Evolutionary conservation across 1,139 yeast genomes (phyloP).

Genomic region (Pichia cactophila): DNA sequence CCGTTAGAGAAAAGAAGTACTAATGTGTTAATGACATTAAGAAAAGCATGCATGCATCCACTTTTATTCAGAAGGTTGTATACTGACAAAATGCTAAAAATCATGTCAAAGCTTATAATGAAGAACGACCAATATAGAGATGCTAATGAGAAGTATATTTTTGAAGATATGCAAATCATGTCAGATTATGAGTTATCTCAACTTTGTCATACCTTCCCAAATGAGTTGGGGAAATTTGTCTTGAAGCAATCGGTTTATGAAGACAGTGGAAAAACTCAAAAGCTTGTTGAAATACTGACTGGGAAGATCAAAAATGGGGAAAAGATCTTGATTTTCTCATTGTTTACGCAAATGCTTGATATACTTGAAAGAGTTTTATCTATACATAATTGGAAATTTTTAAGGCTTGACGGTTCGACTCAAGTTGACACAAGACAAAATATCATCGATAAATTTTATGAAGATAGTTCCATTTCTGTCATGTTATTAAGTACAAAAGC

Average conservation of each 20-base stretch:
- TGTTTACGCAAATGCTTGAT: constrained; percentile 88
- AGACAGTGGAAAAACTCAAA: constrained; percentile 69
- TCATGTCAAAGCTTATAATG: constrained; percentile 76
- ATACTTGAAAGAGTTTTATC: constrained; percentile 73
- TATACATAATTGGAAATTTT: constrained; percentile 57
- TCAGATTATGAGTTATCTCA: constrained; percentile 79
- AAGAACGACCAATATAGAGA: constrained; percentile 68
- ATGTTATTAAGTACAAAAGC: constrained; percentile 90
- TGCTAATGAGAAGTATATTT: constrained; percentile 69
- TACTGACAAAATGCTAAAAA: constrained; percentile 42
- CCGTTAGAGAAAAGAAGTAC: constrained; percentile 29
- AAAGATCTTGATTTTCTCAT: constrained; percentile 76
- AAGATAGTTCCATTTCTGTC: constrained; percentile 74
- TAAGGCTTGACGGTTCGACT: constrained; percentile 89
- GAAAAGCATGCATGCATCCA: constrained; percentile 75
- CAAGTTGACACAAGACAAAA: constrained; percentile 91
- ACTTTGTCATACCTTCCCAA: constrained; percentile 67
- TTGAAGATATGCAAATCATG: constrained; percentile 96
- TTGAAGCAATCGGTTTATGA: constrained; percentile 54
- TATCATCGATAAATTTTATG: constrained; percentile 80
- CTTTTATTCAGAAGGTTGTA: constrained; percentile 57
- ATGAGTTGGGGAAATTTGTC: constrained; percentile 47
- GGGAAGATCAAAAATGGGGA: constrained; percentile 52
- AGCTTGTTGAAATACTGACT: constrained; percentile 52
- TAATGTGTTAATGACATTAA: constrained; percentile 59